These are phyloP conservation scores for Aspergillus novofumigatus DNA, from an alignment of 2,329 filamentous ascomycete species.

Conservation along the genomic window DNA sequence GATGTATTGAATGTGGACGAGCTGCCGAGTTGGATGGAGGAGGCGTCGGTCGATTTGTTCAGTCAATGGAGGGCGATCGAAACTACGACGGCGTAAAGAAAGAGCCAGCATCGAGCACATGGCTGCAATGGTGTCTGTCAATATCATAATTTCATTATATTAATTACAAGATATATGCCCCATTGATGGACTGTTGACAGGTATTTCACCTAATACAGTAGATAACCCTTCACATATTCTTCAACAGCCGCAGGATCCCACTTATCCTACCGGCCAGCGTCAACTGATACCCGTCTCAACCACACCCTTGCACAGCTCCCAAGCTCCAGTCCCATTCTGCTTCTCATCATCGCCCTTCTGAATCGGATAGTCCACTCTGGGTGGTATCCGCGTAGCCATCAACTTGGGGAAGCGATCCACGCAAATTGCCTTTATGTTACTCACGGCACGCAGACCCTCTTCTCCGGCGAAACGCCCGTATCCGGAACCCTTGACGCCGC, in stretches of 20 bases:
- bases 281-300: slow-evolving; percentile 45
- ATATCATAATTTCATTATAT: neutral
- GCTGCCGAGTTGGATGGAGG: slow-evolving; percentile 22
- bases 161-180: slow-evolving; percentile 1
- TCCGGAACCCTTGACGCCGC: slow-evolving; percentile 80
- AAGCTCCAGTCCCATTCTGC: slow-evolving; percentile 58
- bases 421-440: slow-evolving; percentile 84
- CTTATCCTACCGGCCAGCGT: slow-evolving; percentile 38
- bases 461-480: slow-evolving; percentile 91
- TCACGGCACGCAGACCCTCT: slow-evolving; percentile 79
- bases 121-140: too few relatives aligned
- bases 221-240: slow-evolving; percentile 31
- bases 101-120: neutral
- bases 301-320: slow-evolving; percentile 49
- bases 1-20: slow-evolving; percentile 23
- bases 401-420: slow-evolving; percentile 60
- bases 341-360: slow-evolving; percentile 50
- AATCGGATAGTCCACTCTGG: slow-evolving; percentile 77
- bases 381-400: slow-evolving; percentile 72
- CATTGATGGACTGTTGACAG: too few relatives aligned
- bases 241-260: slow-evolving; percentile 36
- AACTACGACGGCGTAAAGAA: neutral
- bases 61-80: neutral
- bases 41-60: slow-evolving; percentile 16
- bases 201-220: too few relatives aligned